phyloP scores from a whole-genome alignment of 2,329 filamentous ascomycete species.

The Claviceps capensis region DNA sequence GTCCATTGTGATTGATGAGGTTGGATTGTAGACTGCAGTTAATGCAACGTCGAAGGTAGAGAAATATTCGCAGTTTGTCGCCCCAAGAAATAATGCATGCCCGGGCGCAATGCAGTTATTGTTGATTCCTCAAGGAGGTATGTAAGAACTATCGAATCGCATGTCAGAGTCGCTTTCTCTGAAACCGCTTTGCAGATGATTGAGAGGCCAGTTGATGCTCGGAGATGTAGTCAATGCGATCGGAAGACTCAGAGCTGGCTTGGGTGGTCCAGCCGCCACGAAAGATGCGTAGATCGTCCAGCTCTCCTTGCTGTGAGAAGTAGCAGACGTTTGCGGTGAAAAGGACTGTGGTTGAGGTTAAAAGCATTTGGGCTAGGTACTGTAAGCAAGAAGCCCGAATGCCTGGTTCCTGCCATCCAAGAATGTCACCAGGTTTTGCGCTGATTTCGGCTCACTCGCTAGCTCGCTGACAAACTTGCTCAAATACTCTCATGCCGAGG shows the following conservation, averaged over 20 bases:
- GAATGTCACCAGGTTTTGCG: neutral
- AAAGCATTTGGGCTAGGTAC: no score
- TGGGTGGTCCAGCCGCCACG: neutral
- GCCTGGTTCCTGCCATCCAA: no score
- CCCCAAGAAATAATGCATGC: neutral
- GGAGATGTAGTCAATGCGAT: neutral
- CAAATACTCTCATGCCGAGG: conserved; percentile 20
- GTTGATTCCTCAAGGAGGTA: neutral
- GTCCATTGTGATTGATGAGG: conserved; percentile 16
- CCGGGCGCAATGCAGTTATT: neutral
- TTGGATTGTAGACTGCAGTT: neutral
- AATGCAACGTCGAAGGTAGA: neutral
- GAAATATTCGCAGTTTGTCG: neutral
- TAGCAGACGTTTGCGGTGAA: neutral
- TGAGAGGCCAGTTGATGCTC: neutral
- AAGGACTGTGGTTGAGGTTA: neutral
- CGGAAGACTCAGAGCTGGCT: neutral
- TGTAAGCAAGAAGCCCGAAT: no score
- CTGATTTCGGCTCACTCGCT: neutral
- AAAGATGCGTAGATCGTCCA: neutral
- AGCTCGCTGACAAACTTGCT: conserved; percentile 20
- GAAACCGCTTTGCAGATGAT: neutral
- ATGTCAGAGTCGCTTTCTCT: neutral
- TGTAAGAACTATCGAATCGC: neutral
- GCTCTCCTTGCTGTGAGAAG: neutral